Base-by-base conservation (phyloP, 2,329 filamentous ascomycete genomes). In the Aureobasidium sp. region DNA sequence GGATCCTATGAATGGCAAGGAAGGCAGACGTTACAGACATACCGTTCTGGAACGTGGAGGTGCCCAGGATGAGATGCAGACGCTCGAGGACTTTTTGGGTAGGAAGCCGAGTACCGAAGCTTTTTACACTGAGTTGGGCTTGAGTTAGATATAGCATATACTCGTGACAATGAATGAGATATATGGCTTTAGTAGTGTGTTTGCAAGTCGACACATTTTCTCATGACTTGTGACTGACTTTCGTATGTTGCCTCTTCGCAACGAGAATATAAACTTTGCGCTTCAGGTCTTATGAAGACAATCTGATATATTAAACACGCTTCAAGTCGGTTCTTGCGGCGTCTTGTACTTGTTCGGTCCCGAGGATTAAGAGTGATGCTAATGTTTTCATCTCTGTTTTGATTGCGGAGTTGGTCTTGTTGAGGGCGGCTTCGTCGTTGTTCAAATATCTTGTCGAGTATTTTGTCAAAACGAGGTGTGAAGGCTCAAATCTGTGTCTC, bases 61-160 rank as follows among this genome's bases (percentile, higher is more conserved):
- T 0, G 87, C 84, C 67, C 86, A 87, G 73, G 89, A 92, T 67
- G 90, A 93, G 78, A 91, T 93, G 88, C 79, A 85, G 66, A 89
- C 87, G 12, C 75, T 94, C 63, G 86, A 88, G 77, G 85, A 91
- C 67, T 94, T 93, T 76, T 73, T 94, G 63, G 89, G 89, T 7
- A 78, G 90, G 67, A 84, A 88, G 75, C 90, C 90, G 0, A 90
- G 83, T 72, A 86, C 84, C 0, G 88, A 93, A 71, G 84, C 89
- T 0, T 94, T 94, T 71, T 93, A 92, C 74, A 82, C 84, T 74
- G 89, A 93, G 71, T 77, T 94, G 90, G 90, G n/a, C 65, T 78
- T 56, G 52, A 56, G 39, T 5, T 55, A 55, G 51, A 27, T 17
- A 13, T 29, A 20, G 41, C 3, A 10, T 12, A 44, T 26, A 20